Conservation (phyloP, 805 yeast genomes). For the Ascoidea rubescens region DNA sequence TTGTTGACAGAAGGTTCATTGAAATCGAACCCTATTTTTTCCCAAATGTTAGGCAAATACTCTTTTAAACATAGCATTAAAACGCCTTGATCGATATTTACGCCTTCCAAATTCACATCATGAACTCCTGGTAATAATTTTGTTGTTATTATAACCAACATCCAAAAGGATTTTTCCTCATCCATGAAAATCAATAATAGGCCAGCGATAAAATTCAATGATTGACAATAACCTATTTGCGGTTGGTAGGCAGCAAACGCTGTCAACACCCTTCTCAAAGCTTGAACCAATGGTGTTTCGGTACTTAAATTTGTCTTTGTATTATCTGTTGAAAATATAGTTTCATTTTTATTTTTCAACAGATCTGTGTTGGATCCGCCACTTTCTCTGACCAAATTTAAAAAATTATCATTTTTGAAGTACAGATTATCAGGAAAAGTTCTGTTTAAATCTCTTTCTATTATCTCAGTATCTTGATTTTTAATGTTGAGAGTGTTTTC, state of each 20-base stretch:
- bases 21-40: constrained; percentile 20
- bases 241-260: constrained; percentile 84
- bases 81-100: constrained; percentile 90
- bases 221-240: constrained; percentile 89
- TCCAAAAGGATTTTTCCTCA: constrained; percentile 90
- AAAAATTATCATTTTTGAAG: constrained; percentile 35
- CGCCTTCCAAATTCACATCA: constrained; percentile 83
- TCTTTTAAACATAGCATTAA: constrained; percentile 77
- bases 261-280: constrained; percentile 66
- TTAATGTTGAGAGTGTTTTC: constrained; percentile 35
- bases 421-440: constrained; percentile 90
- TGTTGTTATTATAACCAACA: constrained; percentile 84
- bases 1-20: constrained; percentile 1
- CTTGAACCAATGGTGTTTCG: constrained; percentile 54
- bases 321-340: background rate
- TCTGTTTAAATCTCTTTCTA: constrained; percentile 84
- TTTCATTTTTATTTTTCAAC: background rate
- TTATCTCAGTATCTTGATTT: constrained; percentile 79
- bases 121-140: constrained; percentile 83
- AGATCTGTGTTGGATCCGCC: background rate
- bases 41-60: constrained; percentile 75
- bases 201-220: constrained; percentile 86
- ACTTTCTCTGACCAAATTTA: background rate
- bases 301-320: constrained; percentile 1
- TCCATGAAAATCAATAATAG: constrained; percentile 69